Percentiles rank a stretch among this genome's conserved stretches.
phyloP scores from a whole-genome alignment of 768 basidiomycete genomes.

The Tricholoma flavovirens region DNA sequence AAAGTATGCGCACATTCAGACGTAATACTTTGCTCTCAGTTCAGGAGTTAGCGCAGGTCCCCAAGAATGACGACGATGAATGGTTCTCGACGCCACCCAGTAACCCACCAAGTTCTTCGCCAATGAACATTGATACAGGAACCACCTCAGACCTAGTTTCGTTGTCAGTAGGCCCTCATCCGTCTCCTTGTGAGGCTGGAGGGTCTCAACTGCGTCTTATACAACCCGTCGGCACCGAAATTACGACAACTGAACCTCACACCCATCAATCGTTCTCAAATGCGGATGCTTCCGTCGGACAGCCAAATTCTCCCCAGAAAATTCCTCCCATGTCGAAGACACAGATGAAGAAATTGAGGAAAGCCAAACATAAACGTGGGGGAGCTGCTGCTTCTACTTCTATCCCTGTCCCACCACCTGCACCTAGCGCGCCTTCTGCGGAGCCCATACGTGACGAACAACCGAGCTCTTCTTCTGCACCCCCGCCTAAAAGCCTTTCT shows the following conservation, averaged over 20 bases:
- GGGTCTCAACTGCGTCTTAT: background rate
- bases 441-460: background rate
- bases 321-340: slow-evolving; percentile 1
- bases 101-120: background rate
- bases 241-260: background rate
- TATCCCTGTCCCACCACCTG: background rate
- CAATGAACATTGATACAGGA: background rate
- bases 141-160: background rate
- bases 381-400: background rate
- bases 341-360: background rate
- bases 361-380: background rate
- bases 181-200: background rate
- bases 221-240: background rate
- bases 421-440: background rate
- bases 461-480: background rate
- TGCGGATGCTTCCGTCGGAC: background rate
- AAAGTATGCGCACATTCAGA: background rate
- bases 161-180: too few species aligned
- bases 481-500: background rate
- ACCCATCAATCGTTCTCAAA: background rate
- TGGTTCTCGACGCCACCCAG: slow-evolving; percentile 28
- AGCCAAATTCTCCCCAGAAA: background rate
- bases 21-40: slow-evolving; percentile 8
- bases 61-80: slow-evolving; percentile 12
- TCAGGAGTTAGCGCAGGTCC: slow-evolving; percentile 4